Conservation (phyloP, 106 monocot genomes). For the Dactylorhiza incarnata region DNA sequence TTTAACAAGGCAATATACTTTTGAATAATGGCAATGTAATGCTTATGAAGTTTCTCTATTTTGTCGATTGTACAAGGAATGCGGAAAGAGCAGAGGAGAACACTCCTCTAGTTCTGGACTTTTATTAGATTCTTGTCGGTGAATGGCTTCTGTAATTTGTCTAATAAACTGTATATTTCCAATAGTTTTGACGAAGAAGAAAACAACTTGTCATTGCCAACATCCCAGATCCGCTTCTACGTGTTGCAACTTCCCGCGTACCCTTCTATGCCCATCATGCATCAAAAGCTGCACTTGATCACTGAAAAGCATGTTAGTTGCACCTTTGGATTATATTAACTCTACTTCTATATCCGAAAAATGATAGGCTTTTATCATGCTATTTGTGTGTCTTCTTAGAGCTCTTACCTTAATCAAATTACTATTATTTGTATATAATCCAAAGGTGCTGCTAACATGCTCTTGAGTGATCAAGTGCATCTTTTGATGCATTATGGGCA, state of each 20-base stretch:
- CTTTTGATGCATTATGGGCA: constrained; percentile 22
- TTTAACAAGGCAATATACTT: neutral
- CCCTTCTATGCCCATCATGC: constrained; percentile 28
- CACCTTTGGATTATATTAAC: constrained; percentile 52
- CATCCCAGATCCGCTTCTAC: constrained; percentile 74
- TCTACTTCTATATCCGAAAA: neutral
- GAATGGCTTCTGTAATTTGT: constrained; percentile 54
- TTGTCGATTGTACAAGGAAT: constrained; percentile 51
- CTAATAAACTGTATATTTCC: constrained; percentile 52
- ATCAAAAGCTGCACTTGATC: constrained; percentile 29
- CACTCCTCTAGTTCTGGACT: constrained; percentile 65
- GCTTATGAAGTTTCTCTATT: neutral
- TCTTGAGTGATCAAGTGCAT: constrained; percentile 50
- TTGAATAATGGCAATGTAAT: neutral
- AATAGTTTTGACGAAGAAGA: constrained; percentile 28
- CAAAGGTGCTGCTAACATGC: constrained; percentile 56
- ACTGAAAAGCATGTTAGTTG: constrained; percentile 54
- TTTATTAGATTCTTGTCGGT: constrained; percentile 55
- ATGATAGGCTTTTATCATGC: no score
- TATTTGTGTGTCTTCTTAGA: no score
- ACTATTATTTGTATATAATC: constrained; percentile 3
- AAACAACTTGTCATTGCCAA: constrained; percentile 23
- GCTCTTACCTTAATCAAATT: neutral
- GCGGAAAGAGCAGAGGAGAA: constrained; percentile 35
- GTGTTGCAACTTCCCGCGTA: constrained; percentile 45